phyloP scores from a whole-genome alignment of 345 rosid genomes.

The Eucalyptus dawsonii region DNA sequence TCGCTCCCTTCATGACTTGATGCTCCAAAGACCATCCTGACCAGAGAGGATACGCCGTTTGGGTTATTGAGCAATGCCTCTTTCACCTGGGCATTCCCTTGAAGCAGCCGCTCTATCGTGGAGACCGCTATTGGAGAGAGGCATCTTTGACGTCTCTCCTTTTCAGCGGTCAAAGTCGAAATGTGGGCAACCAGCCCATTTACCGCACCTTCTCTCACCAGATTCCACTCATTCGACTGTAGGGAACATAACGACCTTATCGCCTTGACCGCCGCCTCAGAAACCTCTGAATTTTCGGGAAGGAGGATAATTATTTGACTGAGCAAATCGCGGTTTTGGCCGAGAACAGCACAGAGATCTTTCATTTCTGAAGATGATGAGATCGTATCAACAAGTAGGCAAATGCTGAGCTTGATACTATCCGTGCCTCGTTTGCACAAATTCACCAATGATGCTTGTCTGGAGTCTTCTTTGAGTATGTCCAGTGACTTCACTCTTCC shows the following conservation, averaged over 20 bases:
- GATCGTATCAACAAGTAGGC: constrained; percentile 23
- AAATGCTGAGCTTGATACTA: constrained; percentile 17
- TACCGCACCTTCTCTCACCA: constrained; percentile 19
- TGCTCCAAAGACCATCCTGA: constrained; percentile 51
- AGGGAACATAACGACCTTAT: constrained; percentile 25
- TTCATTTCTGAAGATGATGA: constrained; percentile 24
- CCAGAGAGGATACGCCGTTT: constrained; percentile 15
- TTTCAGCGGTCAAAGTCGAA: constrained; percentile 1
- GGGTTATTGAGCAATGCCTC: constrained; percentile 16
- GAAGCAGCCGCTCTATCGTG: constrained; percentile 26
- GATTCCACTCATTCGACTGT: constrained; percentile 15
- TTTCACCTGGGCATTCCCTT: constrained; percentile 14
- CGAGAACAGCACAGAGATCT: constrained; percentile 14
- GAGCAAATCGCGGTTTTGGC: constrained; percentile 5
- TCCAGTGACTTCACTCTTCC: constrained; percentile 8
- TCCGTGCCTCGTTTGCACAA: constrained; percentile 15
- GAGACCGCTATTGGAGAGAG: constrained; percentile 17
- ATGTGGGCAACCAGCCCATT: constrained; percentile 20
- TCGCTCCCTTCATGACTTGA: constrained; percentile 51
- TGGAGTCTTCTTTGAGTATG: constrained; percentile 22
- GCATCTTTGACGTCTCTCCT: neutral
- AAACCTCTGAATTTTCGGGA: neutral
- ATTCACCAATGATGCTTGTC: constrained; percentile 9
- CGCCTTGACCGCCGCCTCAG: constrained; percentile 23
- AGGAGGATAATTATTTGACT: constrained; percentile 6